A percentile compares a stretch with the other conserved stretches of the same genome.
Conservation (phyloP, 208 protist genomes). For the Leptomonas seymouri region DNA sequence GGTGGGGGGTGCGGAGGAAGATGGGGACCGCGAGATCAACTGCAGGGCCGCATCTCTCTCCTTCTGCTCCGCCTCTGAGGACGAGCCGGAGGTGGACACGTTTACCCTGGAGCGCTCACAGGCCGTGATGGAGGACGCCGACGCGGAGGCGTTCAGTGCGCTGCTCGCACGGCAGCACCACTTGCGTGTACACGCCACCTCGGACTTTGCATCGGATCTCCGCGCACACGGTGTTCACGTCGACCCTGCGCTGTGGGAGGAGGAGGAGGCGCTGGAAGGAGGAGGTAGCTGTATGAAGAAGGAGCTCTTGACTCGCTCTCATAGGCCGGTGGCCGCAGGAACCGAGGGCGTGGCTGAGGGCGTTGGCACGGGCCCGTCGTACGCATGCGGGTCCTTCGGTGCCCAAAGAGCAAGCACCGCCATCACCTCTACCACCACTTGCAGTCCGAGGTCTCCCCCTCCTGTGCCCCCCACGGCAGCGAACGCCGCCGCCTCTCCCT, state of each 20-base stretch:
- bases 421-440: neutral
- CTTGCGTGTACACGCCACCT: slow-evolving; percentile 30
- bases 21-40: neutral
- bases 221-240: slow-evolving; percentile 32
- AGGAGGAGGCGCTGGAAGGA: slow-evolving; percentile 13
- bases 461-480: neutral
- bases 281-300: neutral
- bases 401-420: neutral
- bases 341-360: neutral
- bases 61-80: slow-evolving; percentile 30
- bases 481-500: neutral
- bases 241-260: slow-evolving; percentile 17
- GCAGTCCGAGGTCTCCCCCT: slow-evolving; percentile 12
- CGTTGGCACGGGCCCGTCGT: slow-evolving; percentile 1
- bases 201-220: slow-evolving; percentile 39
- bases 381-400: neutral
- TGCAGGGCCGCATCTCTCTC: slow-evolving; percentile 10
- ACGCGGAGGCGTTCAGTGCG: slow-evolving; percentile 27
- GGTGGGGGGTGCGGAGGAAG: neutral
- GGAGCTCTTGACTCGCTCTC: neutral
- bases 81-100: slow-evolving; percentile 49
- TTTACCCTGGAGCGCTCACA: slow-evolving; percentile 32
- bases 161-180: slow-evolving; percentile 26
- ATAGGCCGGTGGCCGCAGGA: too few species aligned
- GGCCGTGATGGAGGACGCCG: slow-evolving; percentile 36